Percentiles rank a stretch among this genome's conserved stretches.
Evolutionary conservation across 371 early-diverging fungal species (phyloP).

Genomic region (Mortierella sp.): DNA sequence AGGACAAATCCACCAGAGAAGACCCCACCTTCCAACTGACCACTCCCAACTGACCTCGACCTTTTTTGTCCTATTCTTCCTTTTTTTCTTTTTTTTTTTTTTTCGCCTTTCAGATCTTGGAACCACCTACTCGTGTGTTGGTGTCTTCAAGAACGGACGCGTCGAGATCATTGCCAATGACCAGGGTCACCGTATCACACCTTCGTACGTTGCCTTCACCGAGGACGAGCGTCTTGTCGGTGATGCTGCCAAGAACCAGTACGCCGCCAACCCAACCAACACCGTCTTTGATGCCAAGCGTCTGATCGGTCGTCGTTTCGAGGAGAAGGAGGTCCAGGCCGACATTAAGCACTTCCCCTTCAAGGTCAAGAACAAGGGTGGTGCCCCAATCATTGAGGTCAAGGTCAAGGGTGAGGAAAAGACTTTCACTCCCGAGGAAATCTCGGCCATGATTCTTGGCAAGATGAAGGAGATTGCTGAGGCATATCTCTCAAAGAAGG

Average conservation of each 20-base stretch:
- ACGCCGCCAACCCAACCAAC: slow-evolving; percentile 83
- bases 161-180: slow-evolving; percentile 92
- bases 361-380: slow-evolving; percentile 82
- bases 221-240: slow-evolving; percentile 95
- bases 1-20: too few species aligned
- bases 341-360: slow-evolving; percentile 95
- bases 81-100: neutral
- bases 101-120: slow-evolving; percentile 82
- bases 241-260: slow-evolving; percentile 85
- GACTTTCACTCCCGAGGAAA: slow-evolving; percentile 95
- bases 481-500: slow-evolving; percentile 79
- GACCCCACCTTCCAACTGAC: neutral
- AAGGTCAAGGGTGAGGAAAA: slow-evolving; percentile 88
- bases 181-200: slow-evolving; percentile 97
- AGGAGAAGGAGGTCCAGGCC: slow-evolving; percentile 84
- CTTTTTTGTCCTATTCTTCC: neutral
- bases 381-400: slow-evolving; percentile 86
- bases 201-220: slow-evolving; percentile 96
- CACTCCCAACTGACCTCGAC: neutral
- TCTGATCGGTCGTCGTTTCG: slow-evolving; percentile 89
- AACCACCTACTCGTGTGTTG: slow-evolving; percentile 99
- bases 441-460: slow-evolving; percentile 88
- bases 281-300: slow-evolving; percentile 97
- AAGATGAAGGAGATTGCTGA: slow-evolving; percentile 96
- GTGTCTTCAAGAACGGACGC: slow-evolving; percentile 91